Evolutionary conservation across 225 moss, liverwort and hornwort species (phyloP), one percentile per base, ranked within the genome.

Genomic region (Bryum argenteum): DNA sequence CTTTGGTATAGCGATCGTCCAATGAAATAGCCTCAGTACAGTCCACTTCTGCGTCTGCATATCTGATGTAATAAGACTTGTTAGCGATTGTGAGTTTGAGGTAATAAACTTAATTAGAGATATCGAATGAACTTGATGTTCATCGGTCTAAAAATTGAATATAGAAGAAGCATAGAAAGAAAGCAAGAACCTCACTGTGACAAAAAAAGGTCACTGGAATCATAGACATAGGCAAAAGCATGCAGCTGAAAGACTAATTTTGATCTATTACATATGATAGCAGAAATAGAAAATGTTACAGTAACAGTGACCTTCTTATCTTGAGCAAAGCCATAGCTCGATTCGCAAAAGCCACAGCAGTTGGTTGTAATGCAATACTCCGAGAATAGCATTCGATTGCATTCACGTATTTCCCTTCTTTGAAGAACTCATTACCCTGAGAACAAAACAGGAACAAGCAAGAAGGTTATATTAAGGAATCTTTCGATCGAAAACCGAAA

Each of bases 261-360:
- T 50, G 50, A 48, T 55, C 54, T 26, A 21, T 3, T 65, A 19
- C 52, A 14, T 64, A 58, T 43, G 43, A 57, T 74, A 47, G 70
- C 64, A 75, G 45, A 20, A 54, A 77, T 13, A 74, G 66, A 67
- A 52, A 72, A 54, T 28, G 53, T 10, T 61, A 77, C 79, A 82
- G 65, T 48, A 77, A 60, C 13, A 54, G 74, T 79, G 67, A 94
- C 98, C 94, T 94, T 84, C 89, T 88, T 63, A 98, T 92, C 77
- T 89, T 98, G 52, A 98, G 86, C 63, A 79, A 85, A 75, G 94
- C 94, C 98, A 98, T 94, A 62, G 94, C 94, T 79, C 98, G 87
- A 72, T 98, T 98, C 47, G 94, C 94, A 75, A 89, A 90, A 33
- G 94, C 92, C 47, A 91, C 87, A 80, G 98, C 92, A 14, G 94